These are phyloP conservation scores for Cucumis variabilis DNA, from an alignment of 331 rosid species.

Conservation along the genomic window DNA sequence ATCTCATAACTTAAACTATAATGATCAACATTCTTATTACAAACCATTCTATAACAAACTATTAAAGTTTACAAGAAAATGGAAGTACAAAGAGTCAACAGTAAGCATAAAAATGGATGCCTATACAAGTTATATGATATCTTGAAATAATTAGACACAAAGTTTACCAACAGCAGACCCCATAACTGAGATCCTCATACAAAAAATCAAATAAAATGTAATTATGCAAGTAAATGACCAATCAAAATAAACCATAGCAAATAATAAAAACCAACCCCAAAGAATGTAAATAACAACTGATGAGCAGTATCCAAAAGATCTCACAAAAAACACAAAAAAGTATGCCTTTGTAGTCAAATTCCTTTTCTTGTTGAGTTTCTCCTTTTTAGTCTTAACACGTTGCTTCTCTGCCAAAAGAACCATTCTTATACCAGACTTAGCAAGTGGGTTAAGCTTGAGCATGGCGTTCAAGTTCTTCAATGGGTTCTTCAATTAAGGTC, in stretches of 20 bases:
- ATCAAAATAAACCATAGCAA: neutral
- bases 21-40: no score
- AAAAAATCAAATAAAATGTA: no score
- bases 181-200: no score
- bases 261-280: neutral
- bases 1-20: no score
- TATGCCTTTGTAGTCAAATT: slow-evolving; percentile 62
- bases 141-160: no score
- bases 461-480: slow-evolving; percentile 72
- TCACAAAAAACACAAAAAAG: neutral
- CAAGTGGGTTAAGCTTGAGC: slow-evolving; percentile 77
- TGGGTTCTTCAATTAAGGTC: slow-evolving; percentile 75
- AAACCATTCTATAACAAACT: no score
- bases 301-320: neutral
- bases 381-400: slow-evolving; percentile 75
- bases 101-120: no score
- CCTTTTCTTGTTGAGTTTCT: slow-evolving; percentile 83
- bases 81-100: no score
- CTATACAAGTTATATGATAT: no score
- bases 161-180: no score
- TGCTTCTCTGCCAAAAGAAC: slow-evolving; percentile 71
- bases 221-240: no score
- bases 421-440: slow-evolving; percentile 82
- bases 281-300: neutral
- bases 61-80: no score